phyloP scores from a whole-genome alignment of 306 rosid genomes.

The Cercis canadensis region DNA sequence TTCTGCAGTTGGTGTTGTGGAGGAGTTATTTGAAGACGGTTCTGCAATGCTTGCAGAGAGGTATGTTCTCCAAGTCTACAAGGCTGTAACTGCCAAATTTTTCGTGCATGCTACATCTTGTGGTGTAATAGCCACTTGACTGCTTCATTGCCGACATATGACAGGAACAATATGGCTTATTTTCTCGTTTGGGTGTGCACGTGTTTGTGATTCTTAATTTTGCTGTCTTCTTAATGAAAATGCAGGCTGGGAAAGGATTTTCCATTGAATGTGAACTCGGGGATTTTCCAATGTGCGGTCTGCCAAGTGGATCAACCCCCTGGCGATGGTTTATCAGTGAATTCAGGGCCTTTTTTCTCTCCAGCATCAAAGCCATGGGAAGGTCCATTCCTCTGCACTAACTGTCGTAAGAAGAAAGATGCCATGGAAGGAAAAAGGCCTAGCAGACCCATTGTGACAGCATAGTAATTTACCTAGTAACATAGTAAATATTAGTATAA shows the following conservation, averaged over 20 bases:
- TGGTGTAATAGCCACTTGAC: conserved; percentile 3
- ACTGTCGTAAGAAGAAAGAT: conserved; percentile 85
- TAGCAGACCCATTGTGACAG: conserved; percentile 60
- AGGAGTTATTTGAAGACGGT: conserved; percentile 98
- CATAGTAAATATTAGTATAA: conserved; percentile 58
- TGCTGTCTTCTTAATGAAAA: conserved; percentile 29
- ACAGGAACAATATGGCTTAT: conserved; percentile 22
- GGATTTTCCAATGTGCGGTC: conserved; percentile 88
- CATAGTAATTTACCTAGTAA: conserved; percentile 58
- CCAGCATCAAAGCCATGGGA: conserved; percentile 92
- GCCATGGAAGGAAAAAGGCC: conserved; percentile 98
- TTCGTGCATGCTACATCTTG: conserved; percentile 5
- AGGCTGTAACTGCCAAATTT: background rate
- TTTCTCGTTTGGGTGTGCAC: conserved; percentile 4
- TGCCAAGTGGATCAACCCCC: conserved; percentile 96
- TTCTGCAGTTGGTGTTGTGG: conserved; percentile 93
- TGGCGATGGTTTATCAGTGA: conserved; percentile 71
- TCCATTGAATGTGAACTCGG: conserved; percentile 62
- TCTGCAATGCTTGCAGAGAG: conserved; percentile 98
- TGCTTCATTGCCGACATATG: conserved; percentile 7
- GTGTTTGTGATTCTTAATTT: conserved; percentile 17
- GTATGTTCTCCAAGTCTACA: conserved; percentile 34
- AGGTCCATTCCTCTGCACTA: conserved; percentile 90
- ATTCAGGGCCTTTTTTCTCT: conserved; percentile 81
- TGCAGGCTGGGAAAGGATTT: conserved; percentile 94